Percentiles rank a stretch among this genome's conserved stretches.
Evolutionary conservation across 345 rosid species (phyloP).

Genomic region (Zanthoxylum bungeanum): DNA sequence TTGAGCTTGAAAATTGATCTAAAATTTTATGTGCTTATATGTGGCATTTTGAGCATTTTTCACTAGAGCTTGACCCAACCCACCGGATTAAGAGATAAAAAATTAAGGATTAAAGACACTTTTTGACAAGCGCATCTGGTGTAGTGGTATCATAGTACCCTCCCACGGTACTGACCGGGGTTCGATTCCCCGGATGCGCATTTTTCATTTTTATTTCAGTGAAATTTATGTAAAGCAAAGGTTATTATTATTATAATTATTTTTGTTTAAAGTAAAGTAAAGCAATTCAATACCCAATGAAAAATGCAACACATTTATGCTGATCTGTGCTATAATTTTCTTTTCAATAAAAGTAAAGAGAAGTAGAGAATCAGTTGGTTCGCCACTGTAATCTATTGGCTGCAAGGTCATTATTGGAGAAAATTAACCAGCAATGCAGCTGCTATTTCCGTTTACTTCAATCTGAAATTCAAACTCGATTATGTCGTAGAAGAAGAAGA

Average conservation of each 20-base stretch:
- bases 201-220: fast-evolving
- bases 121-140: constrained; percentile 73
- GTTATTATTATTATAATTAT: constrained; percentile 7
- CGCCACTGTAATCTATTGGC: not conserved
- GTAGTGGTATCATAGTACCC: constrained; percentile 98
- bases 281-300: not conserved
- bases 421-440: not conserved
- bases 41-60: too few relatives aligned
- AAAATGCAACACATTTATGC: too few relatives aligned
- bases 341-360: constrained; percentile 4
- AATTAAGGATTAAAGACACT: too few relatives aligned
- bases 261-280: too few relatives aligned
- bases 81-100: too few relatives aligned
- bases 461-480: not conserved
- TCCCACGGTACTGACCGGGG: constrained; percentile 98
- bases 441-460: not conserved
- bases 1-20: too few relatives aligned
- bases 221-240: constrained; percentile 16
- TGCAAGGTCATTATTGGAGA: too few relatives aligned
- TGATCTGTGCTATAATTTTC: constrained; percentile 13
- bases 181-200: constrained; percentile 97
- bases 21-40: too few relatives aligned
- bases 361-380: not conserved
- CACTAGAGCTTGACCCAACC: too few relatives aligned
- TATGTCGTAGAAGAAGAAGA: too few relatives aligned